Base-by-base conservation (phyloP, 2,329 filamentous ascomycete genomes). In the Cladosporium oxysporum region DNA sequence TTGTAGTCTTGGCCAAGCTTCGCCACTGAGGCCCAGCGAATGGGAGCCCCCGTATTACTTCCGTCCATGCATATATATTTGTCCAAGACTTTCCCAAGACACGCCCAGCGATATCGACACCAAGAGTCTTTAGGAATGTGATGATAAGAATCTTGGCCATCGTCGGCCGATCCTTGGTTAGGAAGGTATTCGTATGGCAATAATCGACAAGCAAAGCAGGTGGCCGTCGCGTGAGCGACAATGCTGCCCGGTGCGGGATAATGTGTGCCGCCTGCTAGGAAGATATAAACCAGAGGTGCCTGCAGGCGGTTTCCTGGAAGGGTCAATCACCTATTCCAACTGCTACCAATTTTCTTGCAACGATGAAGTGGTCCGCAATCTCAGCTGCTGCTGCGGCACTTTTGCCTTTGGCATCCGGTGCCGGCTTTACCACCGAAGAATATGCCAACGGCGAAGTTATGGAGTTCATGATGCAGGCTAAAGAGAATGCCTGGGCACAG, bases 391-490 rank as follows among this genome's bases (percentile, higher is more conserved):
- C 68, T 41, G 67, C 62, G 26, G 50, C 68, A 10, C 41, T 67
- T 23, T 57, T 69, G 62, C 67, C 70, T 29, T 60, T 71, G 57
- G 70, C 69, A 52, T 65, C 66, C 18, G 70, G 64, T 11, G 60
- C 70, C 29, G 66, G 58, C 29, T 71, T 67, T 66, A 52, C 55
- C 21, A 63, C 66, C 29, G 59, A 71, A 49, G 66, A 71, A 21
- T 71, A 71, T 57, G 44, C 53, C 28, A 68, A 64, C 5, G 70
- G 70, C 21, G 60, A 61, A 23, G 70, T 71, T 12, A 71, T 71
- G 70, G 60, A 68, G 33, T 59, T 66, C 44, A 67, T 67, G 50
- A 66, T 67, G 58, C 62, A 26, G 28, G 68, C 68, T 29, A 71
- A 71, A 65, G 69, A 64, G 61, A 49, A 16, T 14, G 41, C 66